Conservation (phyloP, 768 basidiomycete genomes). For the Dentipellis sp. region DNA sequence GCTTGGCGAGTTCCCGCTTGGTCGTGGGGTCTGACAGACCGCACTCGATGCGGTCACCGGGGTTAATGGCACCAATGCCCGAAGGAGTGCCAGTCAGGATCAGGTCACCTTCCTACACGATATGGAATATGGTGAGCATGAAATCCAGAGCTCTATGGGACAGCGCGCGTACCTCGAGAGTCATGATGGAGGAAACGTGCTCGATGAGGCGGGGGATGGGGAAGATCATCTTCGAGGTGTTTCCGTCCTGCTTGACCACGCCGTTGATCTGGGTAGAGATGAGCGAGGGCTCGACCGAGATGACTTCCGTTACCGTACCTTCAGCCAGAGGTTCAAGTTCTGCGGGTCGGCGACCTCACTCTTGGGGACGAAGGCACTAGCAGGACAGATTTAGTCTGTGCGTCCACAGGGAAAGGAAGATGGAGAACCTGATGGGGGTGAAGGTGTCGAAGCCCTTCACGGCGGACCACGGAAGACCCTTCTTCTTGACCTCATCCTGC, state of each 20-base stretch:
- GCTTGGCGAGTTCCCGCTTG: conserved; percentile 46
- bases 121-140: background rate
- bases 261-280: conserved; percentile 62
- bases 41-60: conserved; percentile 77
- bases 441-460: conserved; percentile 98
- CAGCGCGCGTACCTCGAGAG: conserved; percentile 58
- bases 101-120: conserved; percentile 76
- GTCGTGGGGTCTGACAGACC: conserved; percentile 42
- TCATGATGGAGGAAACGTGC: conserved; percentile 94
- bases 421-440: conserved; percentile 72
- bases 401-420: background rate
- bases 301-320: conserved; percentile 31
- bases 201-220: conserved; percentile 79
- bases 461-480: conserved; percentile 94
- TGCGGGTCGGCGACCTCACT: conserved; percentile 59
- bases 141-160: background rate
- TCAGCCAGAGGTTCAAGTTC: conserved; percentile 66
- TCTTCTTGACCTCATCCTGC: conserved; percentile 87
- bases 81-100: conserved; percentile 87
- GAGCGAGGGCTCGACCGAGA: background rate
- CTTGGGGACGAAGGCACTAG: conserved; percentile 77
- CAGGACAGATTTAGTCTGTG: background rate
- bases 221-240: conserved; percentile 88
- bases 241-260: conserved; percentile 73
- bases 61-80: conserved; percentile 71